Base-by-base conservation (phyloP, 495 filamentous ascomycete species). In the Pseudoneurospora amorphoporcata region DNA sequence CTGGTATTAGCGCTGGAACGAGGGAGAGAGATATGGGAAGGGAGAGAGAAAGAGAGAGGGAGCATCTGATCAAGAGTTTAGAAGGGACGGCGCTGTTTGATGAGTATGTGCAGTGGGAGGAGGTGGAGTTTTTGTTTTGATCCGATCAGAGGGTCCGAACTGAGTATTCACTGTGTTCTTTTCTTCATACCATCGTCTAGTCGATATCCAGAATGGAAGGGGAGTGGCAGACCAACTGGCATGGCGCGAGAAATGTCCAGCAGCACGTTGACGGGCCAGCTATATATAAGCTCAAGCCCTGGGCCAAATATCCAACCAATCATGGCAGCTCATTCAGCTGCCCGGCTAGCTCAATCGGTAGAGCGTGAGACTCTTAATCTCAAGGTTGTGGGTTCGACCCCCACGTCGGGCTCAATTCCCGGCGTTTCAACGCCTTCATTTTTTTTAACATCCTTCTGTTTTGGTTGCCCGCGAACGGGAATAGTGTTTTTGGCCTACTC, bases 321-420 rank as follows among this genome's bases (percentile, higher is more conserved):
- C 42, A 45, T 19, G 42, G 42, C 42, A 45, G 17, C 35, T 37
- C 5, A 5, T 61, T 16, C 53, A 35, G 53, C 53, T 61, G 53
- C 53, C 29, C 53, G 76, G 87, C 86, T 90, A 89, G 87, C 87
- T 90, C 88, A 89, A 89, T 90, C 87, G 87, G 87, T 88, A 89
- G 88, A 89, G 88, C 88, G 88, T 89, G 85, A 88, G 88, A 89
- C 88, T 90, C 87, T 90, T 90, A 89, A 89, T 89, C 87, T 88
- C 84, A 89, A 89, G 86, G 87, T 85, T 88, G 86, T 83, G 87
- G 87, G 86, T 87, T 87, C 35, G 35, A 37, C 35, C 42, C 40
- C 40, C 40, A 41, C 40, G 40, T 41, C 40, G 40, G 40, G 40
- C 40, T 41, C 40, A 41, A 41, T 41, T 41, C 40, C 40, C 40